Evolutionary conservation across 2,329 filamentous ascomycete species (phyloP).

Genomic region (Biscogniauxia marginata): DNA sequence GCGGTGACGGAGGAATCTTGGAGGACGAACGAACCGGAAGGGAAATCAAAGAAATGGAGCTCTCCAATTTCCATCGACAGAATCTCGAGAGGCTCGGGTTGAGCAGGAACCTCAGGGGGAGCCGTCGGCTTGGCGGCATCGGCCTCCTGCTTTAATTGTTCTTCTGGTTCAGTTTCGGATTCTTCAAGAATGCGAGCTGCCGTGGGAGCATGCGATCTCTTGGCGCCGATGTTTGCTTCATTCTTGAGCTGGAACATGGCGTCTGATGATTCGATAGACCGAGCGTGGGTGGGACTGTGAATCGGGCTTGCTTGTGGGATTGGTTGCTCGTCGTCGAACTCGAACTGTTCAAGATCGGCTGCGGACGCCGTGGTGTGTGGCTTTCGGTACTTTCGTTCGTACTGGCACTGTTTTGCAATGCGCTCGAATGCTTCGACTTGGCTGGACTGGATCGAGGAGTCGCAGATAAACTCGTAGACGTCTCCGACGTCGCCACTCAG

Average conservation of each 20-base stretch:
- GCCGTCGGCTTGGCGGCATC: slow-evolving; percentile 26
- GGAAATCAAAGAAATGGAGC: slow-evolving; percentile 90
- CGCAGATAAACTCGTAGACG: slow-evolving; percentile 97
- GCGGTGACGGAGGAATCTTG: slow-evolving; percentile 75
- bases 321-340: slow-evolving; percentile 65
- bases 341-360: slow-evolving; percentile 77
- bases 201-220: slow-evolving; percentile 36
- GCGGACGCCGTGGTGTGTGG: slow-evolving; percentile 78
- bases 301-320: slow-evolving; percentile 64
- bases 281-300: slow-evolving; percentile 55
- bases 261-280: slow-evolving; percentile 58
- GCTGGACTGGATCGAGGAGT: slow-evolving; percentile 64
- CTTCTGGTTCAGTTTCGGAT: slow-evolving; percentile 5
- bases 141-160: slow-evolving; percentile 33
- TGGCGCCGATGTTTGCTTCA: slow-evolving; percentile 46
- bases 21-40: slow-evolving; percentile 77
- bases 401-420: slow-evolving; percentile 89
- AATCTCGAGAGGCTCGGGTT: slow-evolving; percentile 69
- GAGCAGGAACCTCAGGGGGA: slow-evolving; percentile 57
- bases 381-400: slow-evolving; percentile 90
- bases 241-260: slow-evolving; percentile 52
- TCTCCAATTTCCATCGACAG: slow-evolving; percentile 76
- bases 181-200: slow-evolving; percentile 33
- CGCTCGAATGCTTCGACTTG: slow-evolving; percentile 79
- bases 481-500: slow-evolving; percentile 91